phyloP scores from a whole-genome alignment of 306 rosid species.

The Luffa acutangula region DNA sequence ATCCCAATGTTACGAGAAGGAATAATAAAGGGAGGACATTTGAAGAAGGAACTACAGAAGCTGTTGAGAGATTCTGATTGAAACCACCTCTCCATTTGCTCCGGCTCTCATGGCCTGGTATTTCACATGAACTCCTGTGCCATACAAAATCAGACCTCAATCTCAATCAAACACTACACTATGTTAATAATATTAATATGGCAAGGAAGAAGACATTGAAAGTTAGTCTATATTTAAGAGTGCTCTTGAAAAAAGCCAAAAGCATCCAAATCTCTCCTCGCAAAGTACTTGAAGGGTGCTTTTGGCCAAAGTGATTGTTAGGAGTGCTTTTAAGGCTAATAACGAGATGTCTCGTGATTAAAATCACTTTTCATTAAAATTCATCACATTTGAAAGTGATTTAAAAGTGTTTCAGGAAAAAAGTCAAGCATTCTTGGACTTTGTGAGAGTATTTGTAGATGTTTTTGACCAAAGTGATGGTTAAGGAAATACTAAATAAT shows the following conservation, averaged over 20 bases:
- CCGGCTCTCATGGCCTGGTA: conserved; percentile 91
- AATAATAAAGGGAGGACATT: background rate
- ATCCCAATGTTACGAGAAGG: background rate
- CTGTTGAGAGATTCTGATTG: conserved; percentile 90
- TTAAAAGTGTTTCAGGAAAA: background rate
- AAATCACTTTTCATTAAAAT: no score
- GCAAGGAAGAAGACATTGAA: no score
- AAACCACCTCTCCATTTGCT: conserved; percentile 61
- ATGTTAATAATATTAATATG: background rate
- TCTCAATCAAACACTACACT: background rate
- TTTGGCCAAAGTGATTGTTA: no score
- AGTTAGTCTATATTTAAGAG: background rate
- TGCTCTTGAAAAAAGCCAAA: no score
- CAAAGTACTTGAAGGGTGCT: no score
- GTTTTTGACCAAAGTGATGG: background rate
- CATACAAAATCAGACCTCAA: background rate
- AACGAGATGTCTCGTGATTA: no score
- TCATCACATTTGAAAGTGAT: no score
- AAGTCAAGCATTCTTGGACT: no score
- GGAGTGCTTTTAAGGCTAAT: no score
- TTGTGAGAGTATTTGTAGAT: background rate
- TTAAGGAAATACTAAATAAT: no score
- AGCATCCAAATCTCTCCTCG: no score
- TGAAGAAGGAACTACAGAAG: conserved; percentile 39
- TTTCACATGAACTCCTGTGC: conserved; percentile 77